Evolutionary conservation across 352 stramenopile genomes (phyloP).

Genomic region (Phytophthora multivora): DNA sequence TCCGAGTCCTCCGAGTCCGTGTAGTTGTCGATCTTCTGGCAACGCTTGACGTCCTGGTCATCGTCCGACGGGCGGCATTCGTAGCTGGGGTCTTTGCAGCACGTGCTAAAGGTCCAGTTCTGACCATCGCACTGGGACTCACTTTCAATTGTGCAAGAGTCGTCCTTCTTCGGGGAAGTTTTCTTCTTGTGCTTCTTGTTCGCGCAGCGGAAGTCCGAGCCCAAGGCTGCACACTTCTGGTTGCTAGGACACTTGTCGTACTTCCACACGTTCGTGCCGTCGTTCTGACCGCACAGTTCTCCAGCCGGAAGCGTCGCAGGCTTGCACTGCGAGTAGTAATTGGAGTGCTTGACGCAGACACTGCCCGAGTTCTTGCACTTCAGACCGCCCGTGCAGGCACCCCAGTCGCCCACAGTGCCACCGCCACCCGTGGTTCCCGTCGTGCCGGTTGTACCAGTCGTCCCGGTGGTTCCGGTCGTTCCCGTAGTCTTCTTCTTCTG

Average conservation of each 20-base stretch:
- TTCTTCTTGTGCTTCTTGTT: slow-evolving; percentile 31
- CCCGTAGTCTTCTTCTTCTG: slow-evolving; percentile 26
- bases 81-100: slow-evolving; percentile 23
- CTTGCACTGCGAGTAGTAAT: slow-evolving; percentile 44
- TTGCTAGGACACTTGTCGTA: slow-evolving; percentile 37
- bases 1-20: slow-evolving; percentile 10
- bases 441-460: slow-evolving; percentile 4
- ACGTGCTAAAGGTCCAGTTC: slow-evolving; percentile 27
- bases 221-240: slow-evolving; percentile 27
- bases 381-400: slow-evolving; percentile 18
- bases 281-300: slow-evolving; percentile 43
- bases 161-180: slow-evolving; percentile 1
- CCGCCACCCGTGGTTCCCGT: not conserved
- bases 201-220: slow-evolving; percentile 36
- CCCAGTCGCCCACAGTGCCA: slow-evolving; percentile 22
- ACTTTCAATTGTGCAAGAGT: slow-evolving; percentile 21
- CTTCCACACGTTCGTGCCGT: slow-evolving; percentile 39
- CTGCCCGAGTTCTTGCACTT: slow-evolving; percentile 12
- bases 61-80: slow-evolving; percentile 24
- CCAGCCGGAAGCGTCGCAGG: slow-evolving; percentile 15
- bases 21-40: slow-evolving; percentile 16
- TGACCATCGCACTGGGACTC: slow-evolving; percentile 26
- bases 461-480: slow-evolving; percentile 7
- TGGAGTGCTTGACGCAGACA: slow-evolving; percentile 34
- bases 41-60: slow-evolving; percentile 21